Conservation (phyloP, 441 rosid genomes). For the Manihot esculenta region DNA sequence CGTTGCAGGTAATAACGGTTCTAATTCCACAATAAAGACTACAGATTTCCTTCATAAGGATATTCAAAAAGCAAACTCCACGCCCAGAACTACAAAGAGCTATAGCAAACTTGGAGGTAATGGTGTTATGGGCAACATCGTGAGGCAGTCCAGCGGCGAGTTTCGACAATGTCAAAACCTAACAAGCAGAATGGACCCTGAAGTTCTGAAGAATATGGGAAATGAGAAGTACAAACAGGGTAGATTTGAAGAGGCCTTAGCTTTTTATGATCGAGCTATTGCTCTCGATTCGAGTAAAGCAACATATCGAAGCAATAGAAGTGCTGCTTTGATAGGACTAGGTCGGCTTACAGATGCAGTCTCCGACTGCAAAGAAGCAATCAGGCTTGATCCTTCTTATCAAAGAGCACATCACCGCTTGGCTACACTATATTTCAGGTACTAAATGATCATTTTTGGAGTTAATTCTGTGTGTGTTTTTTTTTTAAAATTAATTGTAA, state of each 20-base stretch:
- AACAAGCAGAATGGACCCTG: slow-evolving; percentile 48
- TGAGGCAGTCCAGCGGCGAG: slow-evolving; percentile 47
- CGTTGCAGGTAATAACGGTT: slow-evolving; percentile 23
- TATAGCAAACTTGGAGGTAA: slow-evolving; percentile 27
- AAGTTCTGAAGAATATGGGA: slow-evolving; percentile 61
- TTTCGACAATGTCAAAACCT: slow-evolving; percentile 34
- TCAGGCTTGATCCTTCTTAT: slow-evolving; percentile 62
- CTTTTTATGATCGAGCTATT: slow-evolving; percentile 68
- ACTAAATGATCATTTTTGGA: no score
- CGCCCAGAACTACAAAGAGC: slow-evolving; percentile 27
- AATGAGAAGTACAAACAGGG: slow-evolving; percentile 74
- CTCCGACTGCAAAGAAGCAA: slow-evolving; percentile 68
- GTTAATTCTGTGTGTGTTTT: no score
- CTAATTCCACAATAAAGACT: slow-evolving; percentile 34
- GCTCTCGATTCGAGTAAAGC: slow-evolving; percentile 58
- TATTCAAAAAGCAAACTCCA: slow-evolving; percentile 22
- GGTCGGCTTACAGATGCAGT: slow-evolving; percentile 70
- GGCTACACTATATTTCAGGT: slow-evolving; percentile 69
- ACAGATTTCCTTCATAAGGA: slow-evolving; percentile 24
- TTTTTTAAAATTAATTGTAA: no score
- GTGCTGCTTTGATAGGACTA: slow-evolving; percentile 75
- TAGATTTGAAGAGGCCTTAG: slow-evolving; percentile 64
- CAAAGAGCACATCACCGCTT: slow-evolving; percentile 77
- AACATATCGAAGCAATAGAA: slow-evolving; percentile 65
- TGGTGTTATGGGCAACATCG: slow-evolving; percentile 63